A percentile compares a stretch with the other conserved stretches of the same genome.
Evolutionary conservation across 805 yeast genomes (phyloP).

Genomic region (Metschnikowia anglica): DNA sequence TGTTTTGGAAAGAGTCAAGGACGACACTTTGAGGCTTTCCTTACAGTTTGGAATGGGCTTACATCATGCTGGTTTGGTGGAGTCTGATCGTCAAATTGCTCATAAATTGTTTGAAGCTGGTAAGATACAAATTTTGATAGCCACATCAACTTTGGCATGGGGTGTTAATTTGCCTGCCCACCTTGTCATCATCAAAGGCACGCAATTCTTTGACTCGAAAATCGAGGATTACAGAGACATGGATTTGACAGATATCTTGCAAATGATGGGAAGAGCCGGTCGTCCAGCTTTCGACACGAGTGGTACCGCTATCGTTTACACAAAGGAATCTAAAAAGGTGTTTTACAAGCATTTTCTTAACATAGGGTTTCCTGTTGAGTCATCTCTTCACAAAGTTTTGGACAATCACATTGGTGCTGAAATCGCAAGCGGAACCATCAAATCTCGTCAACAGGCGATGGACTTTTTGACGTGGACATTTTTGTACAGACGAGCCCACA

Average conservation of each 20-base stretch:
- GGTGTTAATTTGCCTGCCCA: conserved; percentile 67
- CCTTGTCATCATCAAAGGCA: conserved; percentile 62
- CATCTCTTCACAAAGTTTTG: conserved; percentile 72
- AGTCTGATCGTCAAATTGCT: conserved; percentile 65
- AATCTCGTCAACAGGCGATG: conserved; percentile 64
- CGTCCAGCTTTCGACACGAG: conserved; percentile 78
- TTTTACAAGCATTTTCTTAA: conserved; percentile 77
- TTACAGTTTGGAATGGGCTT: conserved; percentile 73
- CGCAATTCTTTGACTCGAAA: conserved; percentile 51
- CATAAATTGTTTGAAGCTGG: conserved; percentile 70
- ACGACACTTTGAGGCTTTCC: conserved; percentile 74
- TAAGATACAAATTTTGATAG: conserved; percentile 69
- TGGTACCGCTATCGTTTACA: conserved; percentile 67
- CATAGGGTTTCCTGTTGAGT: conserved; percentile 80
- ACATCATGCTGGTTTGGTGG: conserved; percentile 81
- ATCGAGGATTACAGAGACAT: conserved; percentile 59
- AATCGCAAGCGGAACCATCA: conserved; percentile 67
- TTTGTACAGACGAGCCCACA: conserved; percentile 68
- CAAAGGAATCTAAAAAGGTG: conserved; percentile 70
- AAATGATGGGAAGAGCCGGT: conserved; percentile 87
- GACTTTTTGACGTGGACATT: conserved; percentile 78
- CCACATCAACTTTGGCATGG: conserved; percentile 83
- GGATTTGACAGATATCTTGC: conserved; percentile 79
- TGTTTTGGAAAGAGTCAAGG: conserved; percentile 59
- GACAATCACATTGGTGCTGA: conserved; percentile 83